Conservation (phyloP, 805 yeast species). For the Cyberlindnera samutprakarnensis region DNA sequence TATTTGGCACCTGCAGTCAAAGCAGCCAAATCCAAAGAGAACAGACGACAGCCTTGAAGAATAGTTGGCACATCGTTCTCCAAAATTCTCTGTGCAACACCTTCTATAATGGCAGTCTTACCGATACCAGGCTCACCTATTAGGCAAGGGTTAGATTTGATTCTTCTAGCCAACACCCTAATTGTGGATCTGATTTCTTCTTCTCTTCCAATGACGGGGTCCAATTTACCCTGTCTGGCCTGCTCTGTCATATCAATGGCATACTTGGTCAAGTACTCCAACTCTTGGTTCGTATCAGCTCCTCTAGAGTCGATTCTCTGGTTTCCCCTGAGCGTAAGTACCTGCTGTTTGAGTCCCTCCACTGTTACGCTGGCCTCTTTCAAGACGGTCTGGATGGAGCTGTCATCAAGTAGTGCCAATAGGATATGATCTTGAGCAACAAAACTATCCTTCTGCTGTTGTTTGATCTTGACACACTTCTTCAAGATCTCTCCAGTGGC, state of each 20-base stretch:
- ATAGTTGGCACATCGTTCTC: slow-evolving; percentile 94
- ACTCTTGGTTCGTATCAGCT: slow-evolving; percentile 83
- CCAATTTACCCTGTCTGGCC: slow-evolving; percentile 91
- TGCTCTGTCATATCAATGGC: slow-evolving; percentile 90
- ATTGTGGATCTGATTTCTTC: slow-evolving; percentile 96
- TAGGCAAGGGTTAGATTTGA: slow-evolving; percentile 92
- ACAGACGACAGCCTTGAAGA: slow-evolving; percentile 71
- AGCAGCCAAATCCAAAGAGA: slow-evolving; percentile 90
- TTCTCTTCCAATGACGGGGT: slow-evolving; percentile 98
- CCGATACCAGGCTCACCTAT: slow-evolving; percentile 99
- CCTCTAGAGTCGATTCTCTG: slow-evolving; percentile 88
- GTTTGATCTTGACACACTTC: slow-evolving; percentile 69
- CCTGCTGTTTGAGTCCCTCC: slow-evolving; percentile 70
- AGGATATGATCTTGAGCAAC: slow-evolving; percentile 93
- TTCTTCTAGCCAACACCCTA: slow-evolving; percentile 92
- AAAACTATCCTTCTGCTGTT: slow-evolving; percentile 83
- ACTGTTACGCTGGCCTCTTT: slow-evolving; percentile 63
- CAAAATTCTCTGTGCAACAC: slow-evolving; percentile 94
- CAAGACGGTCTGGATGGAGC: slow-evolving; percentile 58
- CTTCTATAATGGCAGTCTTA: slow-evolving; percentile 96
- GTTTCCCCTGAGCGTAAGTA: slow-evolving; percentile 76
- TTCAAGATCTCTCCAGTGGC: slow-evolving; percentile 70
- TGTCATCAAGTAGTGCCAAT: slow-evolving; percentile 77
- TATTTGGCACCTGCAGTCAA: slow-evolving; percentile 98
- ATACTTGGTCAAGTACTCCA: slow-evolving; percentile 81